Evolutionary conservation across 78 protist species (phyloP).

Genomic region (Ministeria vibrans): DNA sequence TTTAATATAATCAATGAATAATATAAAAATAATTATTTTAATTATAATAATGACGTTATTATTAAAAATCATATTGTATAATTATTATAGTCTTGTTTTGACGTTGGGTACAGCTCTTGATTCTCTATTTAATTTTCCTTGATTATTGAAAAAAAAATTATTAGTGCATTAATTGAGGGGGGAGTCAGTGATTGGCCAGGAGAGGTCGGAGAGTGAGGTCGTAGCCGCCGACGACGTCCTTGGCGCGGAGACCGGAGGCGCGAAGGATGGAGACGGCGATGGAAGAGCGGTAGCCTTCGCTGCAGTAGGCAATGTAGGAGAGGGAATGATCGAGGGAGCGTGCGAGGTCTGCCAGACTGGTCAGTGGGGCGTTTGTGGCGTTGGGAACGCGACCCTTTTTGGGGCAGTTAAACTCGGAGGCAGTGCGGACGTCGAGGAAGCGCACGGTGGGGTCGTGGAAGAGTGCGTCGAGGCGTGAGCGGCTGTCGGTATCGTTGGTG

Average conservation of each 20-base stretch:
- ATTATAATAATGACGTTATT: not conserved
- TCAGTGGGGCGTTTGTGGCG: too few relatives aligned
- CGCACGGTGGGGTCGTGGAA: too few relatives aligned
- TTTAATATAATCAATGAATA: too few relatives aligned
- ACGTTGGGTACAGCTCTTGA: too few relatives aligned
- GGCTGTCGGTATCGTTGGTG: not conserved
- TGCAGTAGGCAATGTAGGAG: conserved; percentile 11
- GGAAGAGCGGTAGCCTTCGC: not conserved
- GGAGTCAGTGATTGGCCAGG: not conserved
- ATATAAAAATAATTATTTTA: too few relatives aligned
- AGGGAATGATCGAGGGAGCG: not conserved
- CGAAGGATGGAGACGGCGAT: conserved; percentile 12
- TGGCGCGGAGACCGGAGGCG: not conserved
- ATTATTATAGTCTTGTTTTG: too few relatives aligned
- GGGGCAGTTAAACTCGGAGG: not conserved
- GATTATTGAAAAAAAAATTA: not conserved
- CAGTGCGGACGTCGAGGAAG: too few relatives aligned
- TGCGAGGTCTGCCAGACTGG: not conserved
- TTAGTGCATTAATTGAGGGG: not conserved
- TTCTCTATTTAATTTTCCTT: too few relatives aligned
- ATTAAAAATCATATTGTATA: too few relatives aligned
- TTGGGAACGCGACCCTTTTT: too few relatives aligned
- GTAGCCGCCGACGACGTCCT: conserved; percentile 4
- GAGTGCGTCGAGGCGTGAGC: not conserved
- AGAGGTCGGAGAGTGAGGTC: not conserved